Base-by-base conservation (phyloP, 352 stramenopile genomes). In the Thalassiosira pacifica region DNA sequence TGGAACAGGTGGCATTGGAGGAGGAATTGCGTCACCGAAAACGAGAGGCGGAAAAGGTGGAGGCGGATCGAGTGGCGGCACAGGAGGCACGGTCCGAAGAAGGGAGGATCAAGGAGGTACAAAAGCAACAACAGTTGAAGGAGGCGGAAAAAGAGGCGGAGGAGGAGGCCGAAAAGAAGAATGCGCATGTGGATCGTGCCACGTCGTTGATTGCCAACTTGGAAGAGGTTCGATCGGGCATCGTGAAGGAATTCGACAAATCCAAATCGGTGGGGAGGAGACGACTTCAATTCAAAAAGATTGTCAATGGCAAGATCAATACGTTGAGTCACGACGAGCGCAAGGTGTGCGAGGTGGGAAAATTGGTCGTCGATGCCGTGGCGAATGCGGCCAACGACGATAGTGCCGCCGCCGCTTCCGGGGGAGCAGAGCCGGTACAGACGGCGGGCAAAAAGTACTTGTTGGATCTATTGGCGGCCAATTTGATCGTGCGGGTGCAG, bases 271-370 rank as follows among this genome's bases (percentile, higher is more conserved):
- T 94, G 0, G 55, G 65, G 22, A 88, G 86, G 57, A 68, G 90
- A 19, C 60, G 92, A 71, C 69, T 95, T 19, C 48, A 86, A 72
- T 93, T 94, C 72, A 95, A 95, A 68, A 95, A 95, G 76, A 85
- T 92, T 57, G 87, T 90, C 18, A 86, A 87, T 57, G 92, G 92
- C 48, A 92, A 91, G 64, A 83, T 95, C 42, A 95, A 95, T 66
- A 95, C 92, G 10, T 63, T 95, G 8, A 86, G 64, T 79, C 87
- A 93, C 71, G 88, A 93, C 52, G 67, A 65, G 4, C 48, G 72
- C 0, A 95, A 95, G 67, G 84, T 95, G n/a, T n/a, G n/a, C n/a
- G n/a, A n/a, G n/a, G n/a, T 53, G 55, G 76, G 29, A 42, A 85
- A 34, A 89, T 95, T 10, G 81, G 76, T 18, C n/a, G n/a, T n/a